A percentile compares a stretch with the other conserved stretches of the same genome.
phyloP scores from a whole-genome alignment of 1,284 basidiomycete species.

The Wallemia mellicola region DNA sequence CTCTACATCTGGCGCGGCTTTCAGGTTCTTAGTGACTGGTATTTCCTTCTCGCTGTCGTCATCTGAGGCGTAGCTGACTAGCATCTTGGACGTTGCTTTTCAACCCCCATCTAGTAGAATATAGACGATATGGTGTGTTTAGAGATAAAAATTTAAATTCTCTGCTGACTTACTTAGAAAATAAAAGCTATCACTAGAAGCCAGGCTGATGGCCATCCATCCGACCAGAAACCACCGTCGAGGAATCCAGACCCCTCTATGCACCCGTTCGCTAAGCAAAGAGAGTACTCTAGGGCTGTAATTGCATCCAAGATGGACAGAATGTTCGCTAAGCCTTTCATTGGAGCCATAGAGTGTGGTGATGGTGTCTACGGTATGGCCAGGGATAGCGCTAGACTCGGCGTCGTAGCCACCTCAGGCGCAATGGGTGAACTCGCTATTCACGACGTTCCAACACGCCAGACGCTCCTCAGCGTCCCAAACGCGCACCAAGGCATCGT shows the following conservation, averaged over 20 bases:
- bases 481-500: slow-evolving; percentile 78
- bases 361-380: slow-evolving; percentile 79
- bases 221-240: slow-evolving; percentile 51
- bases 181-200: neutral
- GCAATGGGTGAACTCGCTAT: slow-evolving; percentile 72
- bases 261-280: slow-evolving; percentile 72
- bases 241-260: slow-evolving; percentile 77
- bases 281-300: slow-evolving; percentile 77
- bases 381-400: slow-evolving; percentile 34
- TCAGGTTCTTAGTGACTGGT: neutral
- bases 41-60: neutral
- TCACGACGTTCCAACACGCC: slow-evolving; percentile 48
- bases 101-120: neutral
- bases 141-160: neutral
- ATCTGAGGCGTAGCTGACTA: neutral
- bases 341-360: slow-evolving; percentile 41
- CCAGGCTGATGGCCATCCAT: neutral
- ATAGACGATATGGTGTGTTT: neutral
- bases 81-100: neutral
- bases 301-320: slow-evolving; percentile 89
- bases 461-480: slow-evolving; percentile 34
- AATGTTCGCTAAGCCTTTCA: slow-evolving; percentile 89
- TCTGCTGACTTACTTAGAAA: neutral
- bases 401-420: slow-evolving; percentile 67
- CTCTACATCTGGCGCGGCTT: neutral